Percentiles rank a stretch among this genome's conserved stretches.
phyloP scores from a whole-genome alignment of 2,329 filamentous ascomycete genomes.

The Clarireedia paspali region DNA sequence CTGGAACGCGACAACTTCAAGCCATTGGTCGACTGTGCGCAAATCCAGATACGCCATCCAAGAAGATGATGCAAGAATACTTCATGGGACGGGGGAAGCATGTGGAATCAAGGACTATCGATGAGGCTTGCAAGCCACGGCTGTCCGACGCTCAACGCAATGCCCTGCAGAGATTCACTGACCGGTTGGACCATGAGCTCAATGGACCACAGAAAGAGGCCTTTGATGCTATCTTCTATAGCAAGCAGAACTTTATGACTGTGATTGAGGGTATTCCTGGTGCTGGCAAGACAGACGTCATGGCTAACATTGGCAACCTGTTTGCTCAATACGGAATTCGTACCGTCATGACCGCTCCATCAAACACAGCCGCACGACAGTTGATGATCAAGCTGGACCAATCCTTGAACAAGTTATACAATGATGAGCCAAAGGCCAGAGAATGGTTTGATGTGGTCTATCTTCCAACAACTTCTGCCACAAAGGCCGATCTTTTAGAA shows the following conservation, averaged over 20 bases:
- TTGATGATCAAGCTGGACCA: not conserved
- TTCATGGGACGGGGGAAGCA: not conserved
- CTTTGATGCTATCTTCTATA: not conserved
- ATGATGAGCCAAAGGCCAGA: not conserved
- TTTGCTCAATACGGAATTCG: not conserved
- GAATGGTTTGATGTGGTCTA: not conserved
- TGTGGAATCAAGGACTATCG: not conserved
- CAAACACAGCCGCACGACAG: slow-evolving; percentile 3
- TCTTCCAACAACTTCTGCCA: not conserved
- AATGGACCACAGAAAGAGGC: not conserved
- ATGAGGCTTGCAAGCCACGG: not conserved
- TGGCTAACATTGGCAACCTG: not conserved
- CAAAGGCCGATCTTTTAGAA: not conserved
- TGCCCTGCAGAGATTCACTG: not conserved
- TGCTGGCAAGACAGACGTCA: slow-evolving; percentile 11
- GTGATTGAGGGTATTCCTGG: slow-evolving; percentile 11
- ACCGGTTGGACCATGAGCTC: not conserved
- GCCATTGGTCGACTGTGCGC: not conserved
- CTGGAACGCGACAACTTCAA: not conserved
- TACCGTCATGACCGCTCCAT: slow-evolving; percentile 4
- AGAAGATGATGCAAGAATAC: not conserved
- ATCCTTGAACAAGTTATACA: not conserved
- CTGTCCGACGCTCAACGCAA: not conserved
- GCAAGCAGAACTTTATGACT: not conserved
- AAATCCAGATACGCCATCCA: not conserved